Evolutionary conservation across 1,139 yeast genomes (phyloP).

Genomic region (Geotrichum europaeum): DNA sequence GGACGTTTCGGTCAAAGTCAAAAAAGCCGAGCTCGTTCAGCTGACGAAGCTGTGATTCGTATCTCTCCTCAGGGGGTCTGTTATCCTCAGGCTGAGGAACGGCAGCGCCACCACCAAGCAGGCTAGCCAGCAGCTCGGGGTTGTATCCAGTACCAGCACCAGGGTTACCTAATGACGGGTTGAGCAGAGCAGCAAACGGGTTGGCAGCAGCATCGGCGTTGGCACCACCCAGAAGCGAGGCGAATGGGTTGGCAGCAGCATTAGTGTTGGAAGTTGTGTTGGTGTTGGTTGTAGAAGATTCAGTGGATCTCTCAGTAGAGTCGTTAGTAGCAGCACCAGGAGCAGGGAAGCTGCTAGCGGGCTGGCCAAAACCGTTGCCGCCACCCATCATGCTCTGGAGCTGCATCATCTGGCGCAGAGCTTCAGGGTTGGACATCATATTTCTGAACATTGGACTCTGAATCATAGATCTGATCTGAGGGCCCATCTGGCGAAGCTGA

Average conservation of each 20-base stretch:
- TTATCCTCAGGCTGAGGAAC: slow-evolving; percentile 49
- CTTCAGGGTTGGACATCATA: slow-evolving; percentile 49
- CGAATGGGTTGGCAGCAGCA: slow-evolving; percentile 27
- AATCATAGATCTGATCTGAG: slow-evolving; percentile 78
- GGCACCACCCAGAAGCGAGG: slow-evolving; percentile 23
- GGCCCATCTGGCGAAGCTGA: slow-evolving; percentile 74
- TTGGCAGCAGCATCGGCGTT: slow-evolving; percentile 22
- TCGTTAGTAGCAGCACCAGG: slow-evolving; percentile 38
- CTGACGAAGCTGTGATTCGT: slow-evolving; percentile 83
- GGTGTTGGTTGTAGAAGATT: slow-evolving; percentile 17
- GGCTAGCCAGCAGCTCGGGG: slow-evolving; percentile 24
- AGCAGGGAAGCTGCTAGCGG: slow-evolving; percentile 39
- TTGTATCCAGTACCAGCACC: slow-evolving; percentile 19
- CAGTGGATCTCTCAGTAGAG: slow-evolving; percentile 20
- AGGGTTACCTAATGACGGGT: slow-evolving; percentile 17
- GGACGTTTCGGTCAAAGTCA: slow-evolving; percentile 86
- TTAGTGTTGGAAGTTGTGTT: slow-evolving; percentile 16
- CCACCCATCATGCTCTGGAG: slow-evolving; percentile 51
- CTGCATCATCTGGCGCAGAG: slow-evolving; percentile 71
- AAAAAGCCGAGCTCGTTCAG: slow-evolving; percentile 94
- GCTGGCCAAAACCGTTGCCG: slow-evolving; percentile 19
- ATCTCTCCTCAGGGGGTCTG: slow-evolving; percentile 94
- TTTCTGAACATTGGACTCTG: slow-evolving; percentile 80
- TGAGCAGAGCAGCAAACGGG: slow-evolving; percentile 25
- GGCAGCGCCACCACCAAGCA: slow-evolving; percentile 22